Conservation (phyloP, 2,329 filamentous ascomycete species). For the Exophiala oligosperma region DNA sequence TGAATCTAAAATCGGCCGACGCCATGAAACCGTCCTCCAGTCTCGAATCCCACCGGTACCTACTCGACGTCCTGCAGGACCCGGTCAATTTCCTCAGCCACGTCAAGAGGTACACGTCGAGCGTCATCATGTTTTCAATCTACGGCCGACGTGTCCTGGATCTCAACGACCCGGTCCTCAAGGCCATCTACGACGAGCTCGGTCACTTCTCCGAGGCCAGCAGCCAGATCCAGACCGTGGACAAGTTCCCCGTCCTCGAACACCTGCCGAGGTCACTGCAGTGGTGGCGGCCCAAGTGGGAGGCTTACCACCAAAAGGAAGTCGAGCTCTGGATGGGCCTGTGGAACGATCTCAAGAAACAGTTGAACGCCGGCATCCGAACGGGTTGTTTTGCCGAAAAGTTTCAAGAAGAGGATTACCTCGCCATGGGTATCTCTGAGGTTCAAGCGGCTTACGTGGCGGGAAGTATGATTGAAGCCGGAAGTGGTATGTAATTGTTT, state of each 20-base stretch:
- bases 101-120: conserved; percentile 8
- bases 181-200: conserved; percentile 6
- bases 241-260: conserved; percentile 18
- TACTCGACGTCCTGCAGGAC: conserved; percentile 3
- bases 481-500: background rate
- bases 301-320: conserved; percentile 9
- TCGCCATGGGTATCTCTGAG: conserved; percentile 36
- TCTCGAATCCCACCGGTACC: conserved; percentile 8
- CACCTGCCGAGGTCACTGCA: conserved; percentile 15
- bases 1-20: conserved; percentile 11
- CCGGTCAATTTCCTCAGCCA: conserved; percentile 8
- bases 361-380: background rate
- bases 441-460: conserved; percentile 38
- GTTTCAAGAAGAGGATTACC: conserved; percentile 10
- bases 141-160: background rate
- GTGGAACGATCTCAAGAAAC: background rate
- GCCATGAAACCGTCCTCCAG: conserved; percentile 9
- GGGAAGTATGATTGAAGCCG: conserved; percentile 27
- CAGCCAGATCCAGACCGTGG: conserved; percentile 12
- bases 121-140: conserved; percentile 6
- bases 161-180: conserved; percentile 6
- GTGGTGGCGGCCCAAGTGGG: conserved; percentile 10
- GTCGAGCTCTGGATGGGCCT: background rate
- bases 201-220: conserved; percentile 5
- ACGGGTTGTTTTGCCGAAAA: conserved; percentile 14